Percentiles rank a stretch among this genome's conserved stretches.
Evolutionary conservation across 345 rosid genomes (phyloP).

Genomic region (Linum usitatissimum): DNA sequence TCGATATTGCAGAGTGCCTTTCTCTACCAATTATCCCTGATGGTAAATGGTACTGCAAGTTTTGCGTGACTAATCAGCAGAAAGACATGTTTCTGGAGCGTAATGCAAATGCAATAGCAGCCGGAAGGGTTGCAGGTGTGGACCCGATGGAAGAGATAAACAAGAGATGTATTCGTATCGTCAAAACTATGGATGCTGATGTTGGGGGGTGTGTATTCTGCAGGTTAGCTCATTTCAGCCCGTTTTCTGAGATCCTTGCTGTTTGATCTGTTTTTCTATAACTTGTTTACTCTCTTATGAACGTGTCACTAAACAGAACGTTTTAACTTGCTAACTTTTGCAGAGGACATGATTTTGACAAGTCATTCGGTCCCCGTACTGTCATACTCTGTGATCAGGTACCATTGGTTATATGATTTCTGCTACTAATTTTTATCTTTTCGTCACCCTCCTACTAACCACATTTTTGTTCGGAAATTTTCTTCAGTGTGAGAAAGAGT

Average conservation of each 20-base stretch:
- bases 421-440: background rate
- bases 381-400: conserved; percentile 96
- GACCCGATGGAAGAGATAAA: conserved; percentile 84
- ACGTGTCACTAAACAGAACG: background rate
- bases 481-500: conserved; percentile 7
- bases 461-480: background rate
- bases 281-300: no score
- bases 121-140: conserved; percentile 80
- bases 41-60: conserved; percentile 76
- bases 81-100: conserved; percentile 60
- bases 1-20: conserved; percentile 51
- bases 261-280: background rate
- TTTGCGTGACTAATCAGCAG: conserved; percentile 47
- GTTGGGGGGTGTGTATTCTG: conserved; percentile 83
- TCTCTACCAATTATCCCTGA: conserved; percentile 42
- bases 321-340: conserved; percentile 13
- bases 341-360: conserved; percentile 66
- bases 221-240: conserved; percentile 38
- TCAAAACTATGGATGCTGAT: conserved; percentile 48
- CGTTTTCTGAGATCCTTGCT: background rate
- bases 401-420: conserved; percentile 1
- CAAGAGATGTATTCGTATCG: conserved; percentile 78
- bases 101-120: conserved; percentile 82
- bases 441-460: background rate
- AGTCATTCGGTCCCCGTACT: conserved; percentile 66